Conservation (phyloP, 2,329 filamentous ascomycete species). For the Xylaria hypoxylon region DNA sequence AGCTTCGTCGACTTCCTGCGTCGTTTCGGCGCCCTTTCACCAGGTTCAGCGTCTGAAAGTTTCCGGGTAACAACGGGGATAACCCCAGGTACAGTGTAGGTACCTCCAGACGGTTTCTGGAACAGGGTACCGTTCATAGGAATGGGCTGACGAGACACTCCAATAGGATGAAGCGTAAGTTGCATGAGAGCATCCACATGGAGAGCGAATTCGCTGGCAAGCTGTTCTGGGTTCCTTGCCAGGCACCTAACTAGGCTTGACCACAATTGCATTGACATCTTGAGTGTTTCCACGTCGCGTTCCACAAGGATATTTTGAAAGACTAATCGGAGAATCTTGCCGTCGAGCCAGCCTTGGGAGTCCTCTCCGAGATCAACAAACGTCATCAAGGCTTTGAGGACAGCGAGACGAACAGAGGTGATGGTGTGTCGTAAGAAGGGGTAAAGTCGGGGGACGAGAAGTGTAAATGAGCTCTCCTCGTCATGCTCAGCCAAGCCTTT, state of each 20-base stretch:
- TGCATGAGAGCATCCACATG: constrained; percentile 86
- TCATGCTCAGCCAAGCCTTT: constrained; percentile 86
- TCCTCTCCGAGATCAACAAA: constrained; percentile 89
- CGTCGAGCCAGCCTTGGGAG: constrained; percentile 91
- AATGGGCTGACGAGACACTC: constrained; percentile 88
- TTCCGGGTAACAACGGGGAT: constrained; percentile 60
- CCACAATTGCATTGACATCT: constrained; percentile 89
- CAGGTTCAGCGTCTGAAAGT: constrained; percentile 63
- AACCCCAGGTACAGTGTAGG: constrained; percentile 71
- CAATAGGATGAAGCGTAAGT: constrained; percentile 89
- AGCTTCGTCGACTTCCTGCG: constrained; percentile 86
- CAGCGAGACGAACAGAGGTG: constrained; percentile 91
- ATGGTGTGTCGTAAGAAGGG: constrained; percentile 98
- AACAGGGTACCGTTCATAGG: constrained; percentile 92
- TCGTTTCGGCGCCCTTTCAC: constrained; percentile 76
- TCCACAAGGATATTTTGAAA: constrained; percentile 98
- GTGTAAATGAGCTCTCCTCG: constrained; percentile 88
- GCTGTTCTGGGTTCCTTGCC: constrained; percentile 70
- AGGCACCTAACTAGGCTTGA: constrained; percentile 78
- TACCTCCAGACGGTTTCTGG: constrained; percentile 90
- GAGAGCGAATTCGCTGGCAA: constrained; percentile 77
- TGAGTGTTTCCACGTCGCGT: constrained; percentile 84
- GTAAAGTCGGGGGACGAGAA: constrained; percentile 92
- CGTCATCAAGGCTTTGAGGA: constrained; percentile 90
- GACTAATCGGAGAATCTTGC: constrained; percentile 85